Percentiles rank a stretch among this genome's conserved stretches.
These are phyloP conservation scores for Trametes hirsuta DNA, from an alignment of 1,284 basidiomycete genomes.

Conservation along the genomic window DNA sequence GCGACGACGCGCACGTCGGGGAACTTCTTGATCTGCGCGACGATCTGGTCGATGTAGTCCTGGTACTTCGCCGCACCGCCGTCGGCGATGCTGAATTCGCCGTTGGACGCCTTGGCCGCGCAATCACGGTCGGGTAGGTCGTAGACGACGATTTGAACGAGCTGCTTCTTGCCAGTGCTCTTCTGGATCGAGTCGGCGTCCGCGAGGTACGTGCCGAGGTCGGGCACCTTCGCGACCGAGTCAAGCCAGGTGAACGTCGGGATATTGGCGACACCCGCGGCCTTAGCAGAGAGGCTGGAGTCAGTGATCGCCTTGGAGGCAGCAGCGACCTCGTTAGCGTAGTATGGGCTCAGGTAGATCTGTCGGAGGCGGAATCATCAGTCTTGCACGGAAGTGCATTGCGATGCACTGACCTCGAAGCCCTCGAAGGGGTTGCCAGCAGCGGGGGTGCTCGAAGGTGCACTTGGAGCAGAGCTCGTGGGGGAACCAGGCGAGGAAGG, in stretches of 20 bases:
- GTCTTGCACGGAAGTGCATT: neutral
- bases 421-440: slow-evolving; percentile 58
- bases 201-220: slow-evolving; percentile 57
- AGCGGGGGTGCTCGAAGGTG: slow-evolving; percentile 37
- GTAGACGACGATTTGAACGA: slow-evolving; percentile 67
- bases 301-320: slow-evolving; percentile 56
- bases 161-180: slow-evolving; percentile 49
- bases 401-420: slow-evolving; percentile 39
- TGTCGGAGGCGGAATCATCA: slow-evolving; percentile 21
- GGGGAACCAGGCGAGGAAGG: slow-evolving; percentile 26
- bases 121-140: slow-evolving; percentile 67
- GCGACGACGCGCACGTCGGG: slow-evolving; percentile 65
- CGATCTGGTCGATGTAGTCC: slow-evolving; percentile 64
- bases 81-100: slow-evolving; percentile 63
- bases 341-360: slow-evolving; percentile 56
- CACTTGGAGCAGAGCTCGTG: slow-evolving; percentile 27
- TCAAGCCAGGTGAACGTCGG: slow-evolving; percentile 69
- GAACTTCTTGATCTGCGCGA: slow-evolving; percentile 57
- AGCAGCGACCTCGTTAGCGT: slow-evolving; percentile 52
- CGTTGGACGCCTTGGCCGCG: slow-evolving; percentile 65
- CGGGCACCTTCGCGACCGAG: slow-evolving; percentile 52
- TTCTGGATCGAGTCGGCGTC: slow-evolving; percentile 48
- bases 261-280: slow-evolving; percentile 53
- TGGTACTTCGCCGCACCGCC: slow-evolving; percentile 59
- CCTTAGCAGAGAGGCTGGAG: slow-evolving; percentile 50